phyloP scores from a whole-genome alignment of 192 early-diverging fungal genomes.

The Haplosporangium gracile region DNA sequence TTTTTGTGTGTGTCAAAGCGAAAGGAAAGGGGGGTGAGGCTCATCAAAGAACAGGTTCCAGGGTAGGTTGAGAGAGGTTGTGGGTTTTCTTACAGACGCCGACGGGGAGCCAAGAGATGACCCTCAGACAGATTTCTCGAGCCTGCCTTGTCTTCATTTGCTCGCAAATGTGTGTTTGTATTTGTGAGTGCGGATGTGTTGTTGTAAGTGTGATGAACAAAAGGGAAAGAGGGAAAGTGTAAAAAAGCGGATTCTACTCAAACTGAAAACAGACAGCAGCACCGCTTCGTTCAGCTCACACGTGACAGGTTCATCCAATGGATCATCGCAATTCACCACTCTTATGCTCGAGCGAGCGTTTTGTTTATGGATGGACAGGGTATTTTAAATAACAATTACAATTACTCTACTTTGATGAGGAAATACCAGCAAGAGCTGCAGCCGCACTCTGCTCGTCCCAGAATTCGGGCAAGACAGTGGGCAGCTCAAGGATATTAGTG shows the following conservation, averaged over 20 bases:
- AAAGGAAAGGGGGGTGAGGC: neutral
- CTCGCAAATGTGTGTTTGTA: neutral
- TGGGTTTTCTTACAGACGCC: conserved; percentile 34
- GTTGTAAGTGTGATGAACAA: neutral
- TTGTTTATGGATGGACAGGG: too few relatives aligned
- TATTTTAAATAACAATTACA: too few relatives aligned
- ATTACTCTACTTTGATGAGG: neutral
- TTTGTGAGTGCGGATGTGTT: neutral
- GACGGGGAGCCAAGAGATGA: conserved; percentile 36
- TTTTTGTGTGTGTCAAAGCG: neutral
- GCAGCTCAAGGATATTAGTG: conserved; percentile 70
- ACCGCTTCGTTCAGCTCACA: too few relatives aligned
- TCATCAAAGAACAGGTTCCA: neutral
- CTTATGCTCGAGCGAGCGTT: too few relatives aligned
- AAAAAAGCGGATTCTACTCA: neutral
- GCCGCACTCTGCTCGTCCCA: conserved; percentile 43
- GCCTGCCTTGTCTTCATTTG: conserved; percentile 38
- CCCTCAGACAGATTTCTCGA: conserved; percentile 29
- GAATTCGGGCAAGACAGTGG: conserved; percentile 70
- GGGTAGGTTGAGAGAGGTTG: neutral
- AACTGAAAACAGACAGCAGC: neutral
- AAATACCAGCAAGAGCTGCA: neutral
- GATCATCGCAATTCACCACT: too few relatives aligned
- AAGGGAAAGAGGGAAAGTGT: neutral
- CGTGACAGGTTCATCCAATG: too few relatives aligned